These are phyloP conservation scores for Myxozyma monticola DNA, from an alignment of 805 yeast genomes.

Conservation along the genomic window DNA sequence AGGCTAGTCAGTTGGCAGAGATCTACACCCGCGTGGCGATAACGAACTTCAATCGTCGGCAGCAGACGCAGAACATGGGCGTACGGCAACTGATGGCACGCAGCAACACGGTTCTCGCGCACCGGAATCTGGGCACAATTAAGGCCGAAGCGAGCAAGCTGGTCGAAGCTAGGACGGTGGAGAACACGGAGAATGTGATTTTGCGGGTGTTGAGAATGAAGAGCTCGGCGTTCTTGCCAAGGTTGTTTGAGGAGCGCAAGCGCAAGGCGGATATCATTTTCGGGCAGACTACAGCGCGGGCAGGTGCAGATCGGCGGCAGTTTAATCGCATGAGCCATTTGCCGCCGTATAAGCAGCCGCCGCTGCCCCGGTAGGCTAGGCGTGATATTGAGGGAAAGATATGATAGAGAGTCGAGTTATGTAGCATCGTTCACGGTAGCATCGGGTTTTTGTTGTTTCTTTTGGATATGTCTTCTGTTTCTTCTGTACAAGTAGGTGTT, in stretches of 20 bases:
- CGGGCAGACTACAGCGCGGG: constrained; percentile 5
- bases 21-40: constrained; percentile 64
- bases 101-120: constrained; percentile 67
- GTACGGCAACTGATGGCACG: constrained; percentile 54
- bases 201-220: constrained; percentile 69
- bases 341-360: constrained; percentile 13
- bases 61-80: constrained; percentile 48
- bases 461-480: no score
- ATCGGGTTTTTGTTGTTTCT: no score
- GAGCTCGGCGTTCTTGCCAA: constrained; percentile 60
- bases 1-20: constrained; percentile 47
- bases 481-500: no score
- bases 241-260: constrained; percentile 63
- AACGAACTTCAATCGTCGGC: constrained; percentile 47
- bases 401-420: no score
- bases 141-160: constrained; percentile 50
- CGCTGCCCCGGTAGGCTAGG: no score
- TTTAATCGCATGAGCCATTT: constrained; percentile 16
- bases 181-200: constrained; percentile 63
- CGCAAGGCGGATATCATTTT: constrained; percentile 46
- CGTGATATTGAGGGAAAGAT: no score
- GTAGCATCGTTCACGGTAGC: no score
- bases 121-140: constrained; percentile 61
- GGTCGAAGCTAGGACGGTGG: constrained; percentile 47
- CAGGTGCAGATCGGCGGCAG: neutral